These are phyloP conservation scores for Phytopythium cucurbitacearum DNA, from an alignment of 352 stramenopile genomes.

Conservation along the genomic window DNA sequence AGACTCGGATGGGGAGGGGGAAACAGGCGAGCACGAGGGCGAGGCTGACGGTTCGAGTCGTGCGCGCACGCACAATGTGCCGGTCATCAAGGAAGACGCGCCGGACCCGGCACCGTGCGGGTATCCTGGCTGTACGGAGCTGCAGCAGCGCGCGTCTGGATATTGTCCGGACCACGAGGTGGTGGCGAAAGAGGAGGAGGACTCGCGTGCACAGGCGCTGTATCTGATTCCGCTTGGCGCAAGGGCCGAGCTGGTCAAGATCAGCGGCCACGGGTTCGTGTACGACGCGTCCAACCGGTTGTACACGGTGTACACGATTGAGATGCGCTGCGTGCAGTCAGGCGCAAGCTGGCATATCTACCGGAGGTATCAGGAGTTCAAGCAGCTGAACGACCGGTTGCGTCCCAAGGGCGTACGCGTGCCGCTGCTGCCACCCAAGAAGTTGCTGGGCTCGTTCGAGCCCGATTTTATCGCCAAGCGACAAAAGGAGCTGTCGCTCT, in stretches of 20 bases:
- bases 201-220: constrained; percentile 72
- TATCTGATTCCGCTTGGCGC: constrained; percentile 72
- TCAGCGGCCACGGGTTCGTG: constrained; percentile 68
- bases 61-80: constrained; percentile 50
- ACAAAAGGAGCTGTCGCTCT: constrained; percentile 62
- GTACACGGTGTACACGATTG: constrained; percentile 78
- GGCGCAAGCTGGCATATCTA: constrained; percentile 80
- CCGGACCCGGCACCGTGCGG: constrained; percentile 36
- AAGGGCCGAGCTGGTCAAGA: constrained; percentile 71
- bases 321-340: constrained; percentile 74
- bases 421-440: constrained; percentile 76
- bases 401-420: constrained; percentile 62
- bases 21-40: constrained; percentile 5
- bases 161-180: constrained; percentile 79
- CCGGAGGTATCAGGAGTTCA: constrained; percentile 83
- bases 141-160: constrained; percentile 60
- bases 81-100: constrained; percentile 38
- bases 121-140: constrained; percentile 48
- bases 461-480: constrained; percentile 75
- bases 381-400: constrained; percentile 64
- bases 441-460: constrained; percentile 80
- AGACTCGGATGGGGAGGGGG: constrained; percentile 11
- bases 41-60: constrained; percentile 13
- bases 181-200: constrained; percentile 75
- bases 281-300: constrained; percentile 69